Conservation (phyloP, 306 rosid genomes). For the Rubus idaeus region DNA sequence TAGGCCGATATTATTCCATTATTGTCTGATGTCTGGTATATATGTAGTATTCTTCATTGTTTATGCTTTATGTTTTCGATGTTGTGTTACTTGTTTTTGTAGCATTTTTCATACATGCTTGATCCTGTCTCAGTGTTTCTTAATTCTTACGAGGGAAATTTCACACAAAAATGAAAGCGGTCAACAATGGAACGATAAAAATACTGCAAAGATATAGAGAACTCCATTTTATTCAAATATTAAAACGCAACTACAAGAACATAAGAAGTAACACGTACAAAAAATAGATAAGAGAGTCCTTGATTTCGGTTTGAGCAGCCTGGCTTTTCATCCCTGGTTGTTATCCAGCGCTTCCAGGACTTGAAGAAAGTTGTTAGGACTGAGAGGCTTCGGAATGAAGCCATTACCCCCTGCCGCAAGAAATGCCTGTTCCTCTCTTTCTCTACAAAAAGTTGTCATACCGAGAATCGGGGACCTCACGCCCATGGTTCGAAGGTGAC, state of each 20-base stretch:
- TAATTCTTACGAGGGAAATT: neutral
- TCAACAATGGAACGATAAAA: neutral
- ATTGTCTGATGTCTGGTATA: neutral
- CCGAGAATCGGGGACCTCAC: conserved; percentile 21
- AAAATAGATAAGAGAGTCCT: conserved; percentile 1
- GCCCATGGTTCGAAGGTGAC: conserved; percentile 25
- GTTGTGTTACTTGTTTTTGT: neutral
- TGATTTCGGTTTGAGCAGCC: neutral
- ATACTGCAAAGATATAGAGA: neutral
- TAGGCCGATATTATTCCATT: neutral
- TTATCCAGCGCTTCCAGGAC: conserved; percentile 20
- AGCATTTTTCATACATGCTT: neutral
- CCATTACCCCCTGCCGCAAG: conserved; percentile 22
- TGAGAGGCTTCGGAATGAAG: conserved; percentile 25
- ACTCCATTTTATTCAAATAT: neutral
- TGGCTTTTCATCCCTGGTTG: neutral
- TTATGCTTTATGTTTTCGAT: neutral
- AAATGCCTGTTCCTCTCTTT: conserved; percentile 12
- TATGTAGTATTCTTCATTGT: neutral
- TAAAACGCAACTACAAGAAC: neutral
- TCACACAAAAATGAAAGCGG: neutral
- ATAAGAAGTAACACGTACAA: too few relatives aligned
- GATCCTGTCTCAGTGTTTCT: neutral
- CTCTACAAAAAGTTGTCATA: neutral
- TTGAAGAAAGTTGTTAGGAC: conserved; percentile 18